A percentile compares a stretch with the other conserved stretches of the same genome.
phyloP scores from a whole-genome alignment of 495 filamentous ascomycete genomes.

The Xylaria curta region DNA sequence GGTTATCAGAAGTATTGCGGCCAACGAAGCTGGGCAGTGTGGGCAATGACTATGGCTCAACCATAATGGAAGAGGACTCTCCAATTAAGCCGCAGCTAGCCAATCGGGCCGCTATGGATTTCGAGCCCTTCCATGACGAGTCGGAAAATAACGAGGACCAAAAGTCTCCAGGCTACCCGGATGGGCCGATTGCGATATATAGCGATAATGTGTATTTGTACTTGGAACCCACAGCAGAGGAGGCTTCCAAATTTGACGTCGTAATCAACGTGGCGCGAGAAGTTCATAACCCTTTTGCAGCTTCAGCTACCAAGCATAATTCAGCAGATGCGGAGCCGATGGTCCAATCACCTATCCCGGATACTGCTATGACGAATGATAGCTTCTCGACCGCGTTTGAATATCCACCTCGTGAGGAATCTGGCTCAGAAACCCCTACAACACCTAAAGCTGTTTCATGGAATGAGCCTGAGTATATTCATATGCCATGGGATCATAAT shows the following conservation, averaged over 20 bases:
- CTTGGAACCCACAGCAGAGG: conserved; percentile 84
- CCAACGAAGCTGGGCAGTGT: conserved; percentile 47
- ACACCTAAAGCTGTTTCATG: conserved; percentile 63
- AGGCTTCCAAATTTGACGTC: conserved; percentile 87
- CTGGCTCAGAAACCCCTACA: conserved; percentile 52
- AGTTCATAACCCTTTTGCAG: conserved; percentile 84
- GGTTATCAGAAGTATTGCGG: conserved; percentile 55
- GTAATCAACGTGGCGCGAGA: conserved; percentile 96
- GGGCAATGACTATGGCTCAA: conserved; percentile 41
- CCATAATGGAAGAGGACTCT: conserved; percentile 78
- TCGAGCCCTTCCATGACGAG: conserved; percentile 55
- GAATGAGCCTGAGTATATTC: conserved; percentile 85
- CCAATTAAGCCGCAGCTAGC: conserved; percentile 68
- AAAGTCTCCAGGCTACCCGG: conserved; percentile 88
- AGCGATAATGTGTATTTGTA: conserved; percentile 93
- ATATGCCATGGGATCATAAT: conserved; percentile 97
- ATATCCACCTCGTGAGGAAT: conserved; percentile 45
- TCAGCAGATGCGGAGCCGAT: conserved; percentile 43
- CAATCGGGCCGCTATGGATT: conserved; percentile 57
- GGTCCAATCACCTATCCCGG: conserved; percentile 58
- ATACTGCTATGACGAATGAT: conserved; percentile 70
- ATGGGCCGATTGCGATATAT: conserved; percentile 91
- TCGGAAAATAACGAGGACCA: conserved; percentile 71
- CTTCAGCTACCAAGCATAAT: conserved; percentile 38
- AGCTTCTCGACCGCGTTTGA: conserved; percentile 80